Evolutionary conservation across 306 rosid species (phyloP).

Genomic region (Sicyos baderoa): DNA sequence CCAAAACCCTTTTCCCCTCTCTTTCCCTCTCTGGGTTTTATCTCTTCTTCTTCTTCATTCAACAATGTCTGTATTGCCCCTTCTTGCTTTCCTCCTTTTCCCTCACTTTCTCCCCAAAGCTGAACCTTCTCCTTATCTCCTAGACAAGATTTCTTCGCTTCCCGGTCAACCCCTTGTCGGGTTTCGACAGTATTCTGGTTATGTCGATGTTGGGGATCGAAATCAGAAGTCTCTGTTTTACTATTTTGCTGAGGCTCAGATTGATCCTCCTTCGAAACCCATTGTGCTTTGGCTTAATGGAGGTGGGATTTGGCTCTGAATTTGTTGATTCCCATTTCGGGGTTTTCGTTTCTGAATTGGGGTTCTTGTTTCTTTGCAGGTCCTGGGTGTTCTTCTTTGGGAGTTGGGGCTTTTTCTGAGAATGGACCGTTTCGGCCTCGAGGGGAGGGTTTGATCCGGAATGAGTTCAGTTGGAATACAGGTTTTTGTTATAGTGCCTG

Average conservation of each 20-base stretch:
- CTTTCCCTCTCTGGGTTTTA: conserved; percentile 17
- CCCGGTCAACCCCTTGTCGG: conserved; percentile 78
- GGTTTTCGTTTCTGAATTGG: background rate
- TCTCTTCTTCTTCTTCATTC: background rate
- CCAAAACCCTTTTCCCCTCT: background rate
- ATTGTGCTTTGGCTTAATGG: conserved; percentile 77
- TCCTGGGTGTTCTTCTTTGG: conserved; percentile 60
- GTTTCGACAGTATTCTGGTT: conserved; percentile 71
- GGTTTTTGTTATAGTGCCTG: conserved; percentile 19
- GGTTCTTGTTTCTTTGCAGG: conserved; percentile 24
- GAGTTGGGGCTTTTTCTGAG: conserved; percentile 56
- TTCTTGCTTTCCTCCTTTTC: conserved; percentile 21
- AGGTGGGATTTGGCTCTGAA: conserved; percentile 25
- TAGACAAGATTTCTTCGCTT: conserved; percentile 42
- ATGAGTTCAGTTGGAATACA: conserved; percentile 48
- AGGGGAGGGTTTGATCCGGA: conserved; percentile 33
- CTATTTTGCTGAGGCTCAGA: conserved; percentile 70
- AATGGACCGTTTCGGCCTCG: conserved; percentile 53
- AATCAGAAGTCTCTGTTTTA: conserved; percentile 62
- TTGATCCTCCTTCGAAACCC: conserved; percentile 73
- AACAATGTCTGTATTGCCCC: conserved; percentile 28
- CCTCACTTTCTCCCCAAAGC: conserved; percentile 23
- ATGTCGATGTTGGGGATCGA: conserved; percentile 52
- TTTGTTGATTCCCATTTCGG: background rate
- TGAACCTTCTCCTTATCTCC: conserved; percentile 17